Conservation (phyloP, 2,329 filamentous ascomycete species). For the Incumbomyces lentus region DNA sequence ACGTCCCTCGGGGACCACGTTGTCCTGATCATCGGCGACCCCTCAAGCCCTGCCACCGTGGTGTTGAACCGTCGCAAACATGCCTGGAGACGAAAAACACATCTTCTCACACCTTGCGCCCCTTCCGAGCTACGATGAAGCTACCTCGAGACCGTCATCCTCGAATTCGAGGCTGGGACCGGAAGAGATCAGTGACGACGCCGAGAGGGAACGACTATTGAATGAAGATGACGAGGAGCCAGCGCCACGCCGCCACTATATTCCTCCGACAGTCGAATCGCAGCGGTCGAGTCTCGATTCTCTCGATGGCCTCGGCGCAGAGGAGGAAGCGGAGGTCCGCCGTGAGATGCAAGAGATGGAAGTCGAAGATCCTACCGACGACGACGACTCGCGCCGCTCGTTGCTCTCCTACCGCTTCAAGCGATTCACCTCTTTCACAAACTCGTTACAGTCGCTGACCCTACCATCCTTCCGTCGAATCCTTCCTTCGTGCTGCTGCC, state of each 20-base stretch:
- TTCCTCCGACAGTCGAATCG: conserved; percentile 72
- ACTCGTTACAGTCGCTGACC: conserved; percentile 47
- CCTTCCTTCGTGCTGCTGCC: conserved; percentile 25
- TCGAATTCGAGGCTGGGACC: conserved; percentile 39
- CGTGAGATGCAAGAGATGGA: conserved; percentile 85
- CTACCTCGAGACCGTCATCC: conserved; percentile 48
- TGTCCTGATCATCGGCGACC: background rate
- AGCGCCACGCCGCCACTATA: conserved; percentile 51
- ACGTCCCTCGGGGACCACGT: background rate
- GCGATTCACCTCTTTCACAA: conserved; percentile 45
- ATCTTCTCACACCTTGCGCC: conserved; percentile 30
- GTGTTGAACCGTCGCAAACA: background rate
- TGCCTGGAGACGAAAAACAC: conserved; percentile 5
- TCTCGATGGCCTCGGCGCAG: conserved; percentile 41
- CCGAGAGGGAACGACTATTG: conserved; percentile 69
- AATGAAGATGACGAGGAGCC: conserved; percentile 32
- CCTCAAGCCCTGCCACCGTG: too few species aligned
- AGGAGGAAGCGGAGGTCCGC: conserved; percentile 56
- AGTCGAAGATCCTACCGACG: conserved; percentile 54
- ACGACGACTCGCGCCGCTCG: conserved; percentile 25
- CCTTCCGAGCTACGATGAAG: conserved; percentile 78
- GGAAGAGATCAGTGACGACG: conserved; percentile 56
- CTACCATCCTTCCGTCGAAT: conserved; percentile 38
- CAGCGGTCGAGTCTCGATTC: conserved; percentile 55
- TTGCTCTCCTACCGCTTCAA: conserved; percentile 43